Base-by-base conservation (phyloP, 2,329 filamentous ascomycete species). In the Botrytis elliptica region DNA sequence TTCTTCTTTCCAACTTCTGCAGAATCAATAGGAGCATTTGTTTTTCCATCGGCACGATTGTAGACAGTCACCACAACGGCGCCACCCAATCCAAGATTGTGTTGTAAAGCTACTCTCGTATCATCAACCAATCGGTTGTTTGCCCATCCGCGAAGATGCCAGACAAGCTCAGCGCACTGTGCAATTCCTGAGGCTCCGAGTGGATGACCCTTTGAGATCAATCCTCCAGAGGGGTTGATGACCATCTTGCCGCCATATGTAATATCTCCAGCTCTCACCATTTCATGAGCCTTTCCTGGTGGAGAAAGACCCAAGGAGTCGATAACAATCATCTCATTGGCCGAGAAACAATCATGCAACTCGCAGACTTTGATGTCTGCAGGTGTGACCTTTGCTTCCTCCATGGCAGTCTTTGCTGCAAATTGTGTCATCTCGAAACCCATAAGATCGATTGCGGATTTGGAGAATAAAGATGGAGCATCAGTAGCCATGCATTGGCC, bases 141-240 rank as follows among this genome's bases (percentile, higher is more conserved):
- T 33, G 95, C 95, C 95, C 95, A 98, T 20, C 95, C 95, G 77
- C 95, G 89, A 79, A 98, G 86, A 81, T 98, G 95, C 95, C 95
- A 98, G 42, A 97, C 93, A 20, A 98, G 86, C 85, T 98, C 95
- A 8, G 95, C 93, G 81, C 95, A 98, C 84, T 98, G 95, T 20
- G 95, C 96, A 70, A 98, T 88, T n/a, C 96, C 95, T 0, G 94
- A 97, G 0, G 95, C 95, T 49, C 95, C 95, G 6, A 98, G 90
- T 0, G 96, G 95, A 82, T 98, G 95, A 59, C 95, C 96, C 86
- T 98, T 98, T 76, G 93, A 96, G 80, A 98, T 98, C 73, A 98
- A 88, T 1, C 96, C 96, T 62, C 95, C 96, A 0, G 93, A 97
- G 1, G 95, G 95, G 84, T 98, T 98, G 82, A 98, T 89, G 75